Conservation (phyloP, 768 basidiomycete genomes). For the Cyclocybe aegerita region DNA sequence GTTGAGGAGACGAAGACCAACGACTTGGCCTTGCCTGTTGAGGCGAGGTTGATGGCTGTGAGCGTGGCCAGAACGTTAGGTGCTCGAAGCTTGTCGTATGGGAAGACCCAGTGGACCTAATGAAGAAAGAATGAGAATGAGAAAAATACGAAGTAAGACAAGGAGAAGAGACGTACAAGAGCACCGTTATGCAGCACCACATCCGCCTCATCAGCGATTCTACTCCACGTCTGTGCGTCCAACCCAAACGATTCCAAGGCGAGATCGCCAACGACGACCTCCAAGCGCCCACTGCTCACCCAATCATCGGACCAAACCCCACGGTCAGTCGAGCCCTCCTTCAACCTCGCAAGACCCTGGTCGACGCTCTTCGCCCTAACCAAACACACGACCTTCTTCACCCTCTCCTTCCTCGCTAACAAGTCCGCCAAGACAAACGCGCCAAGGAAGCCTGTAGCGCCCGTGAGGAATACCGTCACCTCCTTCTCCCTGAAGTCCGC, state of each 20-base stretch:
- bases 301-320: constrained; percentile 90
- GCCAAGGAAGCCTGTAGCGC: constrained; percentile 95
- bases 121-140: neutral
- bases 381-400: constrained; percentile 90
- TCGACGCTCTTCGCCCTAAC: constrained; percentile 69
- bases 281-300: constrained; percentile 64
- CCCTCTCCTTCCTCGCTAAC: constrained; percentile 55
- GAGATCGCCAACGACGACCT: constrained; percentile 85
- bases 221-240: constrained; percentile 58
- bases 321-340: constrained; percentile 70
- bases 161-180: constrained; percentile 60
- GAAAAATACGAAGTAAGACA: neutral
- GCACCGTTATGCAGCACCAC: constrained; percentile 94
- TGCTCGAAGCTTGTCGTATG: constrained; percentile 88
- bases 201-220: constrained; percentile 71
- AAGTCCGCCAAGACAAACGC: constrained; percentile 88
- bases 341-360: constrained; percentile 68
- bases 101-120: constrained; percentile 98
- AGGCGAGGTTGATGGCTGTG: constrained; percentile 78
- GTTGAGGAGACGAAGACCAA: constrained; percentile 95
- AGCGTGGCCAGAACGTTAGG: constrained; percentile 94
- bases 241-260: constrained; percentile 76
- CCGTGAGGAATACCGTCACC: constrained; percentile 90
- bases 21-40: constrained; percentile 69
- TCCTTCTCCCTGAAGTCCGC: constrained; percentile 50